Evolutionary conservation across 2,329 filamentous ascomycete species (phyloP), one percentile per base, ranked within the genome.

Genomic region (Epichloe amarillans): DNA sequence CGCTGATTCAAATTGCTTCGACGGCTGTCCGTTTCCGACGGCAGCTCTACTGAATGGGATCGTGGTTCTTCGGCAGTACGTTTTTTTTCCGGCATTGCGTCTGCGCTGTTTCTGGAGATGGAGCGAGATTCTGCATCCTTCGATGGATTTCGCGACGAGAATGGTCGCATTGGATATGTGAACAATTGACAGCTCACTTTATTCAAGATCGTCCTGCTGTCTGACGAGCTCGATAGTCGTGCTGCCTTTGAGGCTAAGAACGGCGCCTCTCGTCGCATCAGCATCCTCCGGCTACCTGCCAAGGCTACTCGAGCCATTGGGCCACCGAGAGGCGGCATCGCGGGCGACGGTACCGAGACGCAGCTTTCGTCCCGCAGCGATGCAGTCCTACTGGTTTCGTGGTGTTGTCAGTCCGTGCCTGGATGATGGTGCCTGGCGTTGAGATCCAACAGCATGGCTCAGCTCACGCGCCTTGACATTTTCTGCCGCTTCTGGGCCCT

Each of bases 281-380:
- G 52, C 41, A 60, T 55, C 51, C 60, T 56, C 55, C 57, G 54
- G 51, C 60, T 58, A 51, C 62, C 59, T 51, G 58, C 55, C 61
- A 57, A 62, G 51, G 60, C 62, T 39, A 61, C 57, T 53, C 63
- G 61, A 52, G 56, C 61, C 49, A 55, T 58, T 47, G 62, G 60
- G 51, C 64, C 62, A 54, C 61, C 62, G 55, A 68, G 60, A 26
- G 63, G 62, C 59, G 66, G 66, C 66, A 68, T 68, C 47, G 54
- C 57, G 47, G 30, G 47, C 49, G 52, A 36, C 23, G 26, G 23
- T 12, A 17, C 39, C 46, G 46, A 46, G 33, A 39, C 8, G 6
- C 36, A 38, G 41, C 42, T 30, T 38, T 38, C 37, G 21, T 26
- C 6, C 17, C 8, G 42, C 42, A 12, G 42, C 23, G 36, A 46